Evolutionary conservation across 768 basidiomycete genomes (phyloP), one percentile per base, ranked within the genome.

Genomic region (Holtermannia corniformis): DNA sequence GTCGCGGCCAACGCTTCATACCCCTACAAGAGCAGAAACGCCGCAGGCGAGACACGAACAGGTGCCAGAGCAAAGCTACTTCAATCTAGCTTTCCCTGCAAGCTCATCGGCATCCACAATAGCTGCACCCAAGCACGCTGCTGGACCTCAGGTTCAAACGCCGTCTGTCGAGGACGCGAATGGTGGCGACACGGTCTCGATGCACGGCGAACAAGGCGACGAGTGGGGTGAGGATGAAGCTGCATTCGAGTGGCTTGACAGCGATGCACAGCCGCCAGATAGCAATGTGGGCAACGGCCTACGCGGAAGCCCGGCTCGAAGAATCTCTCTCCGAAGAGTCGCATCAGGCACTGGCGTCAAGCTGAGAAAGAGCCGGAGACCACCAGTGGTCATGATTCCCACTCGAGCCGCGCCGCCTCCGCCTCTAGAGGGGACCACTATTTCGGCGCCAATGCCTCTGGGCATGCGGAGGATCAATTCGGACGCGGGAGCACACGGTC

Each of bases 211-310:
- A 37, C 64, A 68, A 50, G 67, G 67, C 4, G 49, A 47, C 13
- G 67, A 68, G 28, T 68, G 67, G 67, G 67, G 64, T 4, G 67
- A 68, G 16, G 67, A 68, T 45, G 67, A 68, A 44, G 56, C 48
- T 24, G 50, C 58, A 16, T 68, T 64, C 37, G 67, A 68, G 54
- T 68, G 67, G 67, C 32, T 68, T 22, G 67, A 68, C 49, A 60
- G 52, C 40, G 52, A 62, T 22, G 56, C 50, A 7, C 32, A 37
- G 32, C 10, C 32, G 32, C n/a, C n/a, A n/a, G 32, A 37, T 37
- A 16, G 16, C 32, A 37, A 37, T 16, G 32, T 37, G 7, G 32
- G 32, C 16, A 37, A 37, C 32, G 16, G 32, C 16, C 32, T 7
- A n/a, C n/a, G n/a, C n/a, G n/a, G n/a, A n/a, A n/a, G n/a, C 10